Conservation (phyloP, 192 early-diverging fungal genomes). For the Gaertneriomyces sp. region DNA sequence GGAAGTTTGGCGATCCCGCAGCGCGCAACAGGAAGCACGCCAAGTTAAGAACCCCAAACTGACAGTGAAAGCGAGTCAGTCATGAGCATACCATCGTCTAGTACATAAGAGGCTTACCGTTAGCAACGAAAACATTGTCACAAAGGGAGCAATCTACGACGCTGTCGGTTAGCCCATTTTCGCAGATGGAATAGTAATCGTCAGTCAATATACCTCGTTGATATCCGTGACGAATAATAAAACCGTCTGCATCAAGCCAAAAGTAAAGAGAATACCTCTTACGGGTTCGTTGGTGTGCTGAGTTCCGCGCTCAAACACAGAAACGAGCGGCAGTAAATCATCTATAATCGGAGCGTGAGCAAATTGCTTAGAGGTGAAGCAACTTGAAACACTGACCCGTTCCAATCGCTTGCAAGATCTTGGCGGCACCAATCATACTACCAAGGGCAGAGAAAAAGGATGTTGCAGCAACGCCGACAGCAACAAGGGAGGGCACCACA, state of each 20-base stretch:
- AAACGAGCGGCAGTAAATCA: conserved; percentile 8
- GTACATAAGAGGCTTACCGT: conserved; percentile 3
- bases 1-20: conserved; percentile 23
- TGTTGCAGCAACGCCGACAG: conserved; percentile 21
- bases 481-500: conserved; percentile 8
- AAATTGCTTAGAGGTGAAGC: neutral
- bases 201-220: conserved; percentile 5
- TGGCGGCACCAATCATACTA: conserved; percentile 22
- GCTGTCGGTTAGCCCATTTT: no score
- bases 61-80: neutral
- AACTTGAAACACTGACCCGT: conserved; percentile 4
- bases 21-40: conserved; percentile 21
- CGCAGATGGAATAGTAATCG: no score
- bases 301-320: conserved; percentile 5
- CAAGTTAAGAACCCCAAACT: conserved; percentile 25
- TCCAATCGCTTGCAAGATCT: conserved; percentile 13
- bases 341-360: conserved; percentile 6
- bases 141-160: conserved; percentile 20
- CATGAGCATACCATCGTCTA: neutral
- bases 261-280: conserved; percentile 12
- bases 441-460: conserved; percentile 24
- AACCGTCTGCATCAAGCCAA: conserved; percentile 9
- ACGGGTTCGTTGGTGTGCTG: conserved; percentile 6
- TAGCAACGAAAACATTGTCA: conserved; percentile 24
- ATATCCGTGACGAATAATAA: conserved; percentile 18